These are phyloP conservation scores for Tricholoma sp. DNA, from an alignment of 768 basidiomycete genomes.

Conservation along the genomic window DNA sequence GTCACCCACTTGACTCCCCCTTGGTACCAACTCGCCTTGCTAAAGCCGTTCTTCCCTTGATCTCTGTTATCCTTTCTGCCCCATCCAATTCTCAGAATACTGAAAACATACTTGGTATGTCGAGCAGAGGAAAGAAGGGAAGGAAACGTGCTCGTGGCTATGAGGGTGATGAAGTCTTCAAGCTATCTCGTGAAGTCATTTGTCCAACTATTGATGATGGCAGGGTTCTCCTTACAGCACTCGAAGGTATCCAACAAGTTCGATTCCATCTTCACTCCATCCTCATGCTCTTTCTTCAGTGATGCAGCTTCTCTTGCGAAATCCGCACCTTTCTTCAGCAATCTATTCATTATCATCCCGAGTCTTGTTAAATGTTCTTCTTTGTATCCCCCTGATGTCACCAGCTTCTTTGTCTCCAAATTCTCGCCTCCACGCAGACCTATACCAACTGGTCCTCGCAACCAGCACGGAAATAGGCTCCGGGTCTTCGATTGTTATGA, in stretches of 20 bases:
- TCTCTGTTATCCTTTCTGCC: constrained; percentile 43
- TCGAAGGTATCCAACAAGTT: constrained; percentile 47
- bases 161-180: constrained; percentile 74
- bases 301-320: constrained; percentile 40
- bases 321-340: constrained; percentile 44
- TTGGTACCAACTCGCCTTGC: constrained; percentile 48
- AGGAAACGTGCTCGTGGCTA: constrained; percentile 68
- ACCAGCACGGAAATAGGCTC: constrained; percentile 44
- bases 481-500: constrained; percentile 55
- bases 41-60: constrained; percentile 44
- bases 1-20: constrained; percentile 42
- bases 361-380: constrained; percentile 49
- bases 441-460: constrained; percentile 42
- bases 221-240: constrained; percentile 43
- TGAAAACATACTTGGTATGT: constrained; percentile 15
- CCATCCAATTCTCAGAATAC: constrained; percentile 25
- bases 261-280: background rate
- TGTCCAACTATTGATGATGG: constrained; percentile 49
- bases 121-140: constrained; percentile 42
- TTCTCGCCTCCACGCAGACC: constrained; percentile 37
- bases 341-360: constrained; percentile 57
- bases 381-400: constrained; percentile 52
- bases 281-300: constrained; percentile 32
- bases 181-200: constrained; percentile 37
- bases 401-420: constrained; percentile 52